Base-by-base conservation (phyloP, 257 asterid genomes). In the Solanum appendiculatum region DNA sequence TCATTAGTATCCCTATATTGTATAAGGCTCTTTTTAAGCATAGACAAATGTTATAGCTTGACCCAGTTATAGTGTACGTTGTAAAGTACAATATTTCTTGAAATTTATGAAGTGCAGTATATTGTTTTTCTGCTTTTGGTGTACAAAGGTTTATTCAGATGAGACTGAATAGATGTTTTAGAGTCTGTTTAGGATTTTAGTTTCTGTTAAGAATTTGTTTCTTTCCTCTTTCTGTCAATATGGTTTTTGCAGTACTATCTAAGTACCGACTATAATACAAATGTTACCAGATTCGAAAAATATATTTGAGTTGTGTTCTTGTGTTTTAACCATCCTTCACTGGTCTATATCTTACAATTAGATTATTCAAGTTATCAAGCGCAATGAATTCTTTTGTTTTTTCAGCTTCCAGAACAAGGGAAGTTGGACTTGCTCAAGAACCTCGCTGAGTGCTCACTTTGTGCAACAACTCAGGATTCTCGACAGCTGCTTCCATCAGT, bases 381-480 rank as follows among this genome's bases (percentile, higher is more conserved):
- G 42, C 66, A 80, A 23, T 68, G 18, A 87, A 58, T 73, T 73
- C 37, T 66, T 86, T 56, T 48, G 63, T 63, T 85, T 90, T 44
- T 85, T 73, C 97, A 97, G 99, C 95, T 97, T 85, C 93, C 98
- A n/a, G 98, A 95, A 82, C 94, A 93, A 66, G 88, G 93, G 83
- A 97, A 92, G 89, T 56, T 94, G 84, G 98, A 93, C 89, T 91
- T 97, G 92, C 97, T 97, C 86, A 95, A 94, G 95, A 94, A 86
- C 88, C 91, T 97, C 85, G 97, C 99, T 15, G 99, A 95, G 86
- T 94, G 96, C 89, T 97, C 99, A 44, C 89, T 85, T 58, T 95
- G 92, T 93, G 98, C 95, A 85, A 93, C 88, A 86, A 93, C 99
- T 58, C 98, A 90, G 90, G 99, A 94, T 89, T 91, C 99, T 25